Evolutionary conservation across 306 rosid genomes (phyloP).

Genomic region (Trichosanthes cucumerina): DNA sequence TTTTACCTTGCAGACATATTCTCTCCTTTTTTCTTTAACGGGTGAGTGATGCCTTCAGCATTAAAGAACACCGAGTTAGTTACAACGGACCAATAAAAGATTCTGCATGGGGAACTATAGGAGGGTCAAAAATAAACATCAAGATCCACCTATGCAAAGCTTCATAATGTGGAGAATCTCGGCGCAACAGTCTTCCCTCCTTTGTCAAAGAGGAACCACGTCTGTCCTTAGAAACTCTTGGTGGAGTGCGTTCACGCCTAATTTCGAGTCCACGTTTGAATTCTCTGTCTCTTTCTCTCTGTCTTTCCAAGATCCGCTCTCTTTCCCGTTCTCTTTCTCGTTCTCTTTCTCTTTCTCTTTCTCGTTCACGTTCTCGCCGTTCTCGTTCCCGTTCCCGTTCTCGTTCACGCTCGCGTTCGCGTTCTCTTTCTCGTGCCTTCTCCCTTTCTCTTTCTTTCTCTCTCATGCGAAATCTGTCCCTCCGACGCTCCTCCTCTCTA

Average conservation of each 20-base stretch:
- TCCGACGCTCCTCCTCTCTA: slow-evolving; percentile 88
- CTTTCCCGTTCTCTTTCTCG: slow-evolving; percentile 69
- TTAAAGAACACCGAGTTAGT: slow-evolving; percentile 92
- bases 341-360: slow-evolving; percentile 37
- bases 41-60: slow-evolving; percentile 99
- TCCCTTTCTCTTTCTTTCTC: slow-evolving; percentile 88
- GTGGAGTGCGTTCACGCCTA: slow-evolving; percentile 44
- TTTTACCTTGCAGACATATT: slow-evolving; percentile 99
- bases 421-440: slow-evolving; percentile 68
- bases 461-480: slow-evolving; percentile 82
- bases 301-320: slow-evolving; percentile 67
- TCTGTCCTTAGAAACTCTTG: slow-evolving; percentile 57
- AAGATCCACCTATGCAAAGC: slow-evolving; percentile 92
- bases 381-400: slow-evolving; percentile 50
- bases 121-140: slow-evolving; percentile 67
- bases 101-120: slow-evolving; percentile 69
- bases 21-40: slow-evolving; percentile 97
- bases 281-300: slow-evolving; percentile 81
- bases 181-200: slow-evolving; percentile 62
- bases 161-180: slow-evolving; percentile 81
- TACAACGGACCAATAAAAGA: slow-evolving; percentile 58
- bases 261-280: slow-evolving; percentile 65
- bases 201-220: slow-evolving; percentile 72
- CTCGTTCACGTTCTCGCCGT: slow-evolving; percentile 40
- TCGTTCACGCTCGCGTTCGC: slow-evolving; percentile 73